These are phyloP conservation scores for Clavispora fructus DNA, from an alignment of 805 yeast genomes.

Conservation along the genomic window DNA sequence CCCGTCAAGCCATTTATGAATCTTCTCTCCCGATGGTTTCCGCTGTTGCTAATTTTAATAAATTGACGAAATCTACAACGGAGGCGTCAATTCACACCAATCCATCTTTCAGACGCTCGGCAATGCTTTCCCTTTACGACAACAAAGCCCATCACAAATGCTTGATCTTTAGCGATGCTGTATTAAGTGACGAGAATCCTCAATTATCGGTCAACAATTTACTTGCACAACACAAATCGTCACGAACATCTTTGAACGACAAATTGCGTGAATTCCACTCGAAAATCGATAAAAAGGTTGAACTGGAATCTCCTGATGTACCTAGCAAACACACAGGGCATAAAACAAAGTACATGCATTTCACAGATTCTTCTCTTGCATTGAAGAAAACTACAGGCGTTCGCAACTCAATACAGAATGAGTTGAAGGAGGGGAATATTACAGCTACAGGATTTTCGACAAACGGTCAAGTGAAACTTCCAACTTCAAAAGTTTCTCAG, in stretches of 20 bases:
- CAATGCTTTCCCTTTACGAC: conserved; percentile 42
- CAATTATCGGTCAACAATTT: conserved; percentile 35
- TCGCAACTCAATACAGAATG: background rate
- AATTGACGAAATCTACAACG: conserved; percentile 28
- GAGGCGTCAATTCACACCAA: conserved; percentile 38
- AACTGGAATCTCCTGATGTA: background rate
- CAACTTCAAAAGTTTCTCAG: conserved; percentile 37
- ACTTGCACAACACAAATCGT: conserved; percentile 34
- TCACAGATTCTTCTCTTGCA: conserved; percentile 36
- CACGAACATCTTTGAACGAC: conserved; percentile 27
- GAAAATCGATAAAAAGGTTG: conserved; percentile 4
- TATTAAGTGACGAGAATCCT: conserved; percentile 26
- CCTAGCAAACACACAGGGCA: background rate
- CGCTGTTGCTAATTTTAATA: conserved; percentile 18
- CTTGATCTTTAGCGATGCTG: conserved; percentile 23
- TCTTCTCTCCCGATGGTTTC: conserved; percentile 23
- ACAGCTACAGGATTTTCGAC: conserved; percentile 38
- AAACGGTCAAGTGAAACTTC: conserved; percentile 48
- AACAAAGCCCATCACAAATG: conserved; percentile 31
- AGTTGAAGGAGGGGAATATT: background rate
- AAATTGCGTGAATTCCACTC: conserved; percentile 21
- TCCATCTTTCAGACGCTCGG: conserved; percentile 40
- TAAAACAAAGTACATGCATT: conserved; percentile 33
- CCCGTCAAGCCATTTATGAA: conserved; percentile 11
- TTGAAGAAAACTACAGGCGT: conserved; percentile 25